Conservation (phyloP, 352 stramenopile species). For the Phytophthora aleatoria region DNA sequence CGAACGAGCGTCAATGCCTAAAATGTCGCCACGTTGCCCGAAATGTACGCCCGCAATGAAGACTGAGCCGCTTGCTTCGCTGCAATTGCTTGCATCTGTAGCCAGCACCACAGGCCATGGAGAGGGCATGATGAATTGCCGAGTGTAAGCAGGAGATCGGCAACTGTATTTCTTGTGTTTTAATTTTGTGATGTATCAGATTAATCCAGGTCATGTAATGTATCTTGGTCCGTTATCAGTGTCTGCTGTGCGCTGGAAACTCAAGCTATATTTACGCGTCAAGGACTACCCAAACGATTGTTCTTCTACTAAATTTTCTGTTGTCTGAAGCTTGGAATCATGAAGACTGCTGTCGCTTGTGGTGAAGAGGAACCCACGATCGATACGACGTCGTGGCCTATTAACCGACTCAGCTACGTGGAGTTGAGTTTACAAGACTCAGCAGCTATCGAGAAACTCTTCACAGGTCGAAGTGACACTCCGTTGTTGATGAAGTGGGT, state of each 20-base stretch:
- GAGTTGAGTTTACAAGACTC: conserved; percentile 54
- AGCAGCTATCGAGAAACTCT: conserved; percentile 52
- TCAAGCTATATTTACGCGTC: conserved; percentile 22
- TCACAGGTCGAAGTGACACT: conserved; percentile 46
- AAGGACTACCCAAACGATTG: conserved; percentile 3
- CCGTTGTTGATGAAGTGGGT: conserved; percentile 71
- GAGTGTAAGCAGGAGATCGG: conserved; percentile 3
- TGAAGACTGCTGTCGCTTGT: conserved; percentile 22
- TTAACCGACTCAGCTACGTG: conserved; percentile 70
- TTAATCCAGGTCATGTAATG: conserved; percentile 8
- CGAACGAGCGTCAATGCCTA: not conserved
- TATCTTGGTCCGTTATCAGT: conserved; percentile 17
- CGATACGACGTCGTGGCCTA: conserved; percentile 50
- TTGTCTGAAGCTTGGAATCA: conserved; percentile 5
- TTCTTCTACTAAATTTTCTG: conserved; percentile 4
- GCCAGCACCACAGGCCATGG: conserved; percentile 14
- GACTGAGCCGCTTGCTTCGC: conserved; percentile 15
- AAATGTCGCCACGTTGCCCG: conserved; percentile 1
- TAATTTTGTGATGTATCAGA: conserved; percentile 13
- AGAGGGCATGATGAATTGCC: not conserved
- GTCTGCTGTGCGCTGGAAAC: conserved; percentile 6
- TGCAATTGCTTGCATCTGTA: conserved; percentile 37
- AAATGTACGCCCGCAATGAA: conserved; percentile 7
- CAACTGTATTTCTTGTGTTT: conserved; percentile 9
- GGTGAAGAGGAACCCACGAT: conserved; percentile 24